Base-by-base conservation (phyloP, 345 rosid species). In the Nasturtium officinale region DNA sequence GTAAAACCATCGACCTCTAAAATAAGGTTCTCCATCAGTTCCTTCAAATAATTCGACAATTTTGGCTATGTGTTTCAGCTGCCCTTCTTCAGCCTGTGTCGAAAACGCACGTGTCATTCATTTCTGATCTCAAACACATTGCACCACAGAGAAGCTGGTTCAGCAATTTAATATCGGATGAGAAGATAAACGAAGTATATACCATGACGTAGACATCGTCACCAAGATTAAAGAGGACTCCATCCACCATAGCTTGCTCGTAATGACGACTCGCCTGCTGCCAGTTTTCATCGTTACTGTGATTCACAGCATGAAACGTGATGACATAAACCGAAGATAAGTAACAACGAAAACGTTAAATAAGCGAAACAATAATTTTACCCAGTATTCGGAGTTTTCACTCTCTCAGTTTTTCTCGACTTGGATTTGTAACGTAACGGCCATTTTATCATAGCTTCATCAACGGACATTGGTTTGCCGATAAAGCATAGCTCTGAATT, bases 1-100 rank as follows among this genome's bases (percentile, higher is more conserved):
- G 17, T 81, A 85, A 21, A 76, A 83, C 84, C 86, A 83, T 12
- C 35, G 78, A 26, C 78, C 76, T 4, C 69, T 62, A 40, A 78
- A 81, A 7, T 69, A 56, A 0, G 65, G 73, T 12, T 76, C 78
- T 6, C 71, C 71, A 32, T 78, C 61, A 21, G 5, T 10, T 2
- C 61, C 33, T 59, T 83, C 71, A 40, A 78, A 83, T 18, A 83
- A 15, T 45, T 83, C 84, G 3, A 81, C 13, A 11, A 83, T 81
- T 20, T 79, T 79, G 2, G 84, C 81, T 11, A 80, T 80, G 11
- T 79, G 79, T 21, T 77, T 54, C 3, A 73, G 71, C 0, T 25
- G 53, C 6, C 79, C 88, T 0, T 65, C 76, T 18, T 76, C 84
- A 42, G 72, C 75, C 75, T 21, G 35, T 9, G 10, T 53, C 2